Base-by-base conservation (phyloP, 768 basidiomycete genomes). In the Tulasnella sp. region DNA sequence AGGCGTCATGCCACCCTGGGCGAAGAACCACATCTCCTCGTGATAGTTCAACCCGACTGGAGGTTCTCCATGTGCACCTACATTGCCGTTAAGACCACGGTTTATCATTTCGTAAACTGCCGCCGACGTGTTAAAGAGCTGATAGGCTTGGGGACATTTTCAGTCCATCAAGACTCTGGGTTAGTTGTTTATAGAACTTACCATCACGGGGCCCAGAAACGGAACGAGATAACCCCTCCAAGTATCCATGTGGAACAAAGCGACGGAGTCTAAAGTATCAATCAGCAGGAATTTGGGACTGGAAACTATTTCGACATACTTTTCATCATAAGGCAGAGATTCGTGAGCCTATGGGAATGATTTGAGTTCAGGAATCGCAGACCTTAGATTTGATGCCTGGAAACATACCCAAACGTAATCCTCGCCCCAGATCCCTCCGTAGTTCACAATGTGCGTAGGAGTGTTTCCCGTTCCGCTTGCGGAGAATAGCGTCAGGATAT, bases 31-130 rank as follows among this genome's bases (percentile, higher is more conserved):
- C 86, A 91, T 89, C 76, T 91, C 90, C 22, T 86, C 85, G 73
- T 91, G 90, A 75, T 91, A 92, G 80, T 89, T 89, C n/a, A 88
- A 77, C 0, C 90, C 90, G 12, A 90, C 78, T 0, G 90, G 90
- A 2, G 86, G 84, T 71, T 75, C 81, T 19, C 90, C 90, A 76
- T 91, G 90, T 0, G 89, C 89, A 29, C 90, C 90, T 72, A 91
- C 88, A 75, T 89, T 86, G 2, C 87, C 82, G 32, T 83, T 81
- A 17, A 90, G 78, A 14, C 89, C 90, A 70, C 83, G 85, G 34
- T 83, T 79, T n/a, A 90, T 86, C 88, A 91, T 88, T 76, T 87
- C 86, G 0, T 89, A 87, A 11, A 88, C 83, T 2, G 89, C 89
- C 12, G 79, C 80, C 6, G 90, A 90, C 4, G 87, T 88, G 75